These are phyloP conservation scores for Artemisia argyi DNA, from an alignment of 129 eudicot genomes.

Conservation along the genomic window DNA sequence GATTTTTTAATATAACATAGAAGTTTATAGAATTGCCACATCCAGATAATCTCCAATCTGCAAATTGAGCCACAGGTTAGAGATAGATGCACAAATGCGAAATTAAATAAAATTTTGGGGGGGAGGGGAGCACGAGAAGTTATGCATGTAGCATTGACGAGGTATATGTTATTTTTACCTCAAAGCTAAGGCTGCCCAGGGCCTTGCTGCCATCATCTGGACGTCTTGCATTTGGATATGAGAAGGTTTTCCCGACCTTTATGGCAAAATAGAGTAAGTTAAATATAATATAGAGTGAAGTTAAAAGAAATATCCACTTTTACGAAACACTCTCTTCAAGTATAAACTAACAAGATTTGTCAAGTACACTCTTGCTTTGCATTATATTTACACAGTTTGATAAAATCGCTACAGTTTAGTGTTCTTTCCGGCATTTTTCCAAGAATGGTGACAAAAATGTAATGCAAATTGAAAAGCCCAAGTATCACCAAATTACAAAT, in stretches of 20 bases:
- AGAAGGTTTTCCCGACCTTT: slow-evolving; percentile 74
- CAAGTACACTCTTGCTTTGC: no score
- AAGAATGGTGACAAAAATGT: no score
- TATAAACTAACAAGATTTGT: no score
- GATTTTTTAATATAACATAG: slow-evolving; percentile 2
- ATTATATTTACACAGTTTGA: no score
- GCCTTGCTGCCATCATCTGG: slow-evolving; percentile 72
- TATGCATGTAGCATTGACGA: no score
- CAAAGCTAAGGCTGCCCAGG: slow-evolving; percentile 58
- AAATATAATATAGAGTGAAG: not conserved
- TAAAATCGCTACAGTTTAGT: no score
- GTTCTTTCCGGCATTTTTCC: no score
- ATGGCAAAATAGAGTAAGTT: not conserved
- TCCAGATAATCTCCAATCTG: slow-evolving; percentile 96
- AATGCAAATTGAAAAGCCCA: not conserved
- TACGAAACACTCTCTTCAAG: no score
- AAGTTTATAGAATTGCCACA: slow-evolving; percentile 63
- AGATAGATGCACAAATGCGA: not conserved
- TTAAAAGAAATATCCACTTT: no score
- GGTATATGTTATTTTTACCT: slow-evolving; percentile 37
- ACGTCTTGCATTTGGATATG: slow-evolving; percentile 62
- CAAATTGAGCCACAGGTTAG: slow-evolving; percentile 24
- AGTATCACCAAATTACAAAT: not conserved
- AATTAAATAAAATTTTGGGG: not conserved
- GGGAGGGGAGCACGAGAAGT: no score